Percentiles rank a stretch among this genome's conserved stretches.
Conservation (phyloP, 306 rosid genomes). For the Prunus mume region DNA sequence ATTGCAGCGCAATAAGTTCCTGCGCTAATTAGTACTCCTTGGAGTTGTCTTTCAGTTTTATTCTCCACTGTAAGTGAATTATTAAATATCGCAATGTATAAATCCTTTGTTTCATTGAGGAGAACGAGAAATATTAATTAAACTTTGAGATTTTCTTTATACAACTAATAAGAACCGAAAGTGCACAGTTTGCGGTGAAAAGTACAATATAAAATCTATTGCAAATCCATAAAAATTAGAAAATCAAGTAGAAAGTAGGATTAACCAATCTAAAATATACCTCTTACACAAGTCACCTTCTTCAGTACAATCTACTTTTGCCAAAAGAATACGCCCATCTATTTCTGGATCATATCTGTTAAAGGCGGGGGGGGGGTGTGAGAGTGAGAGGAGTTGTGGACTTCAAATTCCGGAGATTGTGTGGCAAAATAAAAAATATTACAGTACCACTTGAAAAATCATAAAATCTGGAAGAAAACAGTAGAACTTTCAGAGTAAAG, state of each 20-base stretch:
- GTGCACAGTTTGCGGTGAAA: background rate
- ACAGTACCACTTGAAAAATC: background rate
- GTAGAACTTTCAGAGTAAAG: constrained; percentile 24
- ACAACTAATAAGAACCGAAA: background rate
- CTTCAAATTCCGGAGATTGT: constrained; percentile 10
- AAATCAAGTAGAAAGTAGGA: constrained; percentile 20
- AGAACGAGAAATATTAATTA: background rate
- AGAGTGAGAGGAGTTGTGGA: background rate
- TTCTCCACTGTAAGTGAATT: background rate
- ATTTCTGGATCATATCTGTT: constrained; percentile 86
- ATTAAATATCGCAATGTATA: background rate
- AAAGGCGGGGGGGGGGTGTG: background rate
- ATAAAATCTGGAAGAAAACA: constrained; percentile 23
- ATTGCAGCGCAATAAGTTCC: background rate
- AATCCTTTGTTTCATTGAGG: background rate
- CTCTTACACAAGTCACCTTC: constrained; percentile 82
- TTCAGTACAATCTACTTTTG: constrained; percentile 80
- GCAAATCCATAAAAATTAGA: background rate
- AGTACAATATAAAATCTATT: background rate
- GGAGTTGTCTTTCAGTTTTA: background rate
- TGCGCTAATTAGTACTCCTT: background rate
- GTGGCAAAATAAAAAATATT: background rate
- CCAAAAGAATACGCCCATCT: constrained; percentile 86
- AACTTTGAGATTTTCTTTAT: background rate
- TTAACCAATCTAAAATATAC: constrained; percentile 33